Base-by-base conservation (phyloP, 345 rosid genomes). In the Angophora floribunda region DNA sequence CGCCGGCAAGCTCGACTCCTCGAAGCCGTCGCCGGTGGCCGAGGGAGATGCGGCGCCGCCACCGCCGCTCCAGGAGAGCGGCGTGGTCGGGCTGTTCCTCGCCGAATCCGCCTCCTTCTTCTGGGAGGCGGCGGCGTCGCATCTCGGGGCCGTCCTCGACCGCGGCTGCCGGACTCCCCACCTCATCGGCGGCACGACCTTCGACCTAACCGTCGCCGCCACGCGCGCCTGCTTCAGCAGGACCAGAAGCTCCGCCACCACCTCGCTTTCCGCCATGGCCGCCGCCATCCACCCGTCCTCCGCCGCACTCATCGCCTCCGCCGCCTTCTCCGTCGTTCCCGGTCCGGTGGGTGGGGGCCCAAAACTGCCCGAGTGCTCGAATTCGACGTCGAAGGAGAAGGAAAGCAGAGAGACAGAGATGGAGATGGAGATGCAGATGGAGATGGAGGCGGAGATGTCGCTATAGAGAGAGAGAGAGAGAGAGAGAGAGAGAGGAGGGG, bases 261-360 rank as follows among this genome's bases (percentile, higher is more conserved):
- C 89, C 30, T 70, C 88, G 91, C 93, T 95, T 67, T 96, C 95
- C 9, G 91, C 91, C 95, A 97, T 94, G 87, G 99, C 99, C 52
- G 95, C 91, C 57, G 65, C 90, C 53, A 97, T 93, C 99, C 99
- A 97, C 52, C 93, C 95, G 86, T 97, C 97, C 82, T 88, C 93
- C 52, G 85, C 52, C 65, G 53, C 53, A 92, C 36, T 17, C 91
- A 36, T 86, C 92, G 14, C 21, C 82, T 26, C 82, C 82, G 82
- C 4, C 82, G 22, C 82, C 26, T 4, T 75, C 75, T 63, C 75
- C 19, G 36, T n/a, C 75, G 30, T 63, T 21, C 44, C 47, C 80
- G 44, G 21, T 41, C 80, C 11, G 80, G 45, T 55, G 61, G 61
- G 28, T 55, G 9, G 28, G 61, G 2, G 4, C 28, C 61, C 61